phyloP scores from a whole-genome alignment of 306 rosid species.

The Cucurbita maxima region DNA sequence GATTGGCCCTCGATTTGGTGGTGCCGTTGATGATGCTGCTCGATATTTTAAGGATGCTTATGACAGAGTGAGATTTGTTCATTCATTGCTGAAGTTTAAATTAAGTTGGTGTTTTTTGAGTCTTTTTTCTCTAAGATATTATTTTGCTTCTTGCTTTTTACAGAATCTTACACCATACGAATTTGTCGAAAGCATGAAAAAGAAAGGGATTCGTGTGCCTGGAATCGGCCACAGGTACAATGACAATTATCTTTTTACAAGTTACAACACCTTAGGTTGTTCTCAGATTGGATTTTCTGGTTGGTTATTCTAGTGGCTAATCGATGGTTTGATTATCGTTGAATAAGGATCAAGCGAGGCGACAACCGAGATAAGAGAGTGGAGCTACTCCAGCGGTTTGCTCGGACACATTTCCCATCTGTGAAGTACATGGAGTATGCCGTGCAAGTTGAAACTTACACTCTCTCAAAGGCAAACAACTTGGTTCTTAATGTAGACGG shows the following conservation, averaged over 20 bases:
- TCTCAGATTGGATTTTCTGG: background rate
- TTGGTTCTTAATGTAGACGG: conserved; percentile 95
- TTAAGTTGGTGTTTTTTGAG: background rate
- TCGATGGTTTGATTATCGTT: conserved; percentile 17
- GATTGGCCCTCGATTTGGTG: conserved; percentile 98
- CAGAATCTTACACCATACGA: conserved; percentile 86
- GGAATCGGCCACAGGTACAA: conserved; percentile 96
- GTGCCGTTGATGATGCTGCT: conserved; percentile 99
- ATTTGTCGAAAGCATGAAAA: conserved; percentile 89
- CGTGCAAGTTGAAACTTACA: conserved; percentile 83
- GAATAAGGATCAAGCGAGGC: conserved; percentile 83
- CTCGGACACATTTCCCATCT: conserved; percentile 85
- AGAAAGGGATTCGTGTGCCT: conserved; percentile 95
- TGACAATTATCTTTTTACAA: background rate
- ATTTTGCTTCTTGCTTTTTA: conserved; percentile 9
- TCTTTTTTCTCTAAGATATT: background rate
- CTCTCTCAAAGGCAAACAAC: conserved; percentile 92
- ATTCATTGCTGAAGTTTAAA: background rate
- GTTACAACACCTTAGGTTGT: background rate
- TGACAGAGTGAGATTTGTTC: conserved; percentile 27
- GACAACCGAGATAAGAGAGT: conserved; percentile 97
- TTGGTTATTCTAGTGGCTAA: conserved; percentile 2
- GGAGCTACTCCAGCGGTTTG: conserved; percentile 78
- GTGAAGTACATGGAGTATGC: conserved; percentile 98
- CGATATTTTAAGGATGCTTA: conserved; percentile 96